Percentiles rank a stretch among this genome's conserved stretches.
phyloP scores from a whole-genome alignment of 2,329 filamentous ascomycete genomes.

The Leptodontidium sp. region DNA sequence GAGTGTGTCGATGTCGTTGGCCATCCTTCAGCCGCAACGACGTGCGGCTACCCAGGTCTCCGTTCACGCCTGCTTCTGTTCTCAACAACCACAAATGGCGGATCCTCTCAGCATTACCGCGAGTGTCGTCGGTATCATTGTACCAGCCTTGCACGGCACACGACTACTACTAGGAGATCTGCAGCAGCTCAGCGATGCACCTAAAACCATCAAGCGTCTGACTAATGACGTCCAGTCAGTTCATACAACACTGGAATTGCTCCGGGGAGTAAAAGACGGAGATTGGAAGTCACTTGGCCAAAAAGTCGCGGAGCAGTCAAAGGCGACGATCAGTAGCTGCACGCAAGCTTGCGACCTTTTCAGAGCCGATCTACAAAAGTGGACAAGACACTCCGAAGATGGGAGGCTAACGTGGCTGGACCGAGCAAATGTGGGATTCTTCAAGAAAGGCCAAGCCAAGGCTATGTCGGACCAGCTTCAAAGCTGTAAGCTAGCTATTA shows the following conservation, averaged over 20 bases:
- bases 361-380: constrained; percentile 44
- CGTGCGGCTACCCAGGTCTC: constrained; percentile 4
- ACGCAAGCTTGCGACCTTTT: constrained; percentile 46
- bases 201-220: constrained; percentile 45
- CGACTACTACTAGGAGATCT: constrained; percentile 47
- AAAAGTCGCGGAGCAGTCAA: constrained; percentile 43
- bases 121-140: constrained; percentile 45
- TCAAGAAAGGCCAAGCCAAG: constrained; percentile 47
- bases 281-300: constrained; percentile 47
- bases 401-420: constrained; percentile 47
- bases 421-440: constrained; percentile 47
- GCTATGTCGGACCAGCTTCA: constrained; percentile 48
- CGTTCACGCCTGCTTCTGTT: background rate
- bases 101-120: constrained; percentile 46
- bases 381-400: constrained; percentile 47
- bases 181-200: constrained; percentile 46
- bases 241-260: constrained; percentile 42
- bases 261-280: constrained; percentile 44
- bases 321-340: constrained; percentile 44
- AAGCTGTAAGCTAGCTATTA: constrained; percentile 47
- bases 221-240: constrained; percentile 45
- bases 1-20: constrained; percentile 30
- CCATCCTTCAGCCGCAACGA: constrained; percentile 35
- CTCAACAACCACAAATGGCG: constrained; percentile 32
- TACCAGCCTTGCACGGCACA: constrained; percentile 45